A percentile compares a stretch with the other conserved stretches of the same genome.
Evolutionary conservation across 805 yeast genomes (phyloP).

Genomic region (Candida qinlingensis): DNA sequence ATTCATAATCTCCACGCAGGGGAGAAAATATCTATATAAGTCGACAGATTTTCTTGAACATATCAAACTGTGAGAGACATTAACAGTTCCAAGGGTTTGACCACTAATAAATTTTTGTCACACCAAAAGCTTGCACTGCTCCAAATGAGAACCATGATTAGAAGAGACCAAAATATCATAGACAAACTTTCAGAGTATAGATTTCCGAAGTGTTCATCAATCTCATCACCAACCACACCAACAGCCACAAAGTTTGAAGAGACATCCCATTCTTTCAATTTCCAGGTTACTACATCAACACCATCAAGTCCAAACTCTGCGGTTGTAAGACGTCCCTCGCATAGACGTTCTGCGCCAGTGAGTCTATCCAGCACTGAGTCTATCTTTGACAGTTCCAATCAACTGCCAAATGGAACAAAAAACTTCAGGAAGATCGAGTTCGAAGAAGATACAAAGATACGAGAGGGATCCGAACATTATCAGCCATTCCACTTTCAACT

Average conservation of each 20-base stretch:
- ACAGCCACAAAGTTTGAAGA: background rate
- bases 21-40: too few species aligned
- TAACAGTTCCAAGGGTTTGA: too few species aligned
- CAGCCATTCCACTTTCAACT: background rate
- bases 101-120: too few species aligned
- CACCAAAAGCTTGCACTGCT: too few species aligned
- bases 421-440: background rate
- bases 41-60: too few species aligned
- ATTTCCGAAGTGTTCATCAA: constrained; percentile 8
- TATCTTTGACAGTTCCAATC: constrained; percentile 8
- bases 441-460: background rate
- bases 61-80: too few species aligned
- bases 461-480: background rate
- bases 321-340: constrained; percentile 1
- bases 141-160: background rate
- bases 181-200: constrained; percentile 10
- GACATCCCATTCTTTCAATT: background rate
- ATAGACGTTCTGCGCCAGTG: constrained; percentile 10
- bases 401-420: background rate
- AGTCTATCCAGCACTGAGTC: constrained; percentile 13
- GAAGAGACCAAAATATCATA: background rate
- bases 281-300: background rate
- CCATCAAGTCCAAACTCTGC: background rate
- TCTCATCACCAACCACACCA: background rate
- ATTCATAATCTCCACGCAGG: too few species aligned